Evolutionary conservation across 306 rosid species (phyloP).

Genomic region (Trifolium repens): DNA sequence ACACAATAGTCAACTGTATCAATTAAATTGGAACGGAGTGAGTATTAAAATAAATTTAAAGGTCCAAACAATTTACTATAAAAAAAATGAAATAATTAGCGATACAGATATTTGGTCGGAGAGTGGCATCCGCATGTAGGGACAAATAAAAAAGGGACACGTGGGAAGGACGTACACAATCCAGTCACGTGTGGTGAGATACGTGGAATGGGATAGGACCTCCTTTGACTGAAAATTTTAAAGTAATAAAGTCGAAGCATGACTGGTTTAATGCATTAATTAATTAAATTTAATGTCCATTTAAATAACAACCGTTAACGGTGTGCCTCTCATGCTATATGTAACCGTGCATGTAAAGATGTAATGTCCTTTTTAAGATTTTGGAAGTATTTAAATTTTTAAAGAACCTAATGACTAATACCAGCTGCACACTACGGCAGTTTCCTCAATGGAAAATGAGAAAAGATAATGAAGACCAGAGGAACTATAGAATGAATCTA

Average conservation of each 20-base stretch:
- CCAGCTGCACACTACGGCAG: too few relatives aligned
- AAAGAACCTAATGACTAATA: not conserved
- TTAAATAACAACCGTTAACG: not conserved
- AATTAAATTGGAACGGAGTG: too few relatives aligned
- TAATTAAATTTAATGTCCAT: not conserved
- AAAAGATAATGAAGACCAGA: too few relatives aligned
- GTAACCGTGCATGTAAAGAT: not conserved
- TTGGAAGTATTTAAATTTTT: too few relatives aligned
- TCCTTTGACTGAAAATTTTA: not conserved
- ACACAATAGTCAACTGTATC: too few relatives aligned
- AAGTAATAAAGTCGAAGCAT: not conserved
- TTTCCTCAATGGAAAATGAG: too few relatives aligned
- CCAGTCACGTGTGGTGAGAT: not conserved
- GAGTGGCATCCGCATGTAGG: not conserved
- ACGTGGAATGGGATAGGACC: constrained; percentile 4
- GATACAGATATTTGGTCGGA: not conserved
- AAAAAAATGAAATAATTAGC: not conserved
- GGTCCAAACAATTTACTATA: too few relatives aligned
- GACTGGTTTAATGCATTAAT: not conserved
- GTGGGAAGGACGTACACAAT: not conserved
- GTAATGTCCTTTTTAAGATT: too few relatives aligned
- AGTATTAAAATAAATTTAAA: too few relatives aligned
- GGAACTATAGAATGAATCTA: too few relatives aligned
- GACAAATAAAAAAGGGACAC: not conserved
- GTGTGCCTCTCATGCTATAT: not conserved